A percentile compares a stretch with the other conserved stretches of the same genome.
phyloP scores from a whole-genome alignment of 768 basidiomycete genomes.

The Hericium coralloides region DNA sequence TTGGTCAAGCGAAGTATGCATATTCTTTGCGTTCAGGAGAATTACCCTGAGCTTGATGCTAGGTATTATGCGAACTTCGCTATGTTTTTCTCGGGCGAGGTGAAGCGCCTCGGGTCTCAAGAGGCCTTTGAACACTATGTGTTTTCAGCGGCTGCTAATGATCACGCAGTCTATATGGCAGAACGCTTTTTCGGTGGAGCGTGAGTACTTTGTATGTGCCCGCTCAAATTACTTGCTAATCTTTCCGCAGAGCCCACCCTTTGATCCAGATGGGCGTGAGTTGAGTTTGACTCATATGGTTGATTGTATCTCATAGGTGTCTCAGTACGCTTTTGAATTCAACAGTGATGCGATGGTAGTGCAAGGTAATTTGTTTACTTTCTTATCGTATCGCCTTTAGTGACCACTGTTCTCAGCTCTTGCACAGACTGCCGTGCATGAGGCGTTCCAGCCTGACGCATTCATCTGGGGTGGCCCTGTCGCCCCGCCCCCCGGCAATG shows the following conservation, averaged over 20 bases:
- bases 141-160: conserved; percentile 29
- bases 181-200: conserved; percentile 26
- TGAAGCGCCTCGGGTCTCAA: conserved; percentile 28
- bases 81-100: conserved; percentile 28
- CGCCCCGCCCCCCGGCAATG: not conserved
- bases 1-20: conserved; percentile 38
- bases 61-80: conserved; percentile 24
- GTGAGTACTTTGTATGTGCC: conserved; percentile 18
- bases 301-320: not conserved
- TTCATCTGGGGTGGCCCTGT: conserved; percentile 19
- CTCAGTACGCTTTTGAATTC: conserved; percentile 46
- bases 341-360: conserved; percentile 39
- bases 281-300: conserved; percentile 4
- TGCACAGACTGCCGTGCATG: conserved; percentile 40
- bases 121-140: conserved; percentile 40
- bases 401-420: conserved; percentile 22
- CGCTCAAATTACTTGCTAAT: not conserved
- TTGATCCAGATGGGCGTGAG: conserved; percentile 50
- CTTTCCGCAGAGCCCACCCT: conserved; percentile 39
- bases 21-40: conserved; percentile 17
- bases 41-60: conserved; percentile 19
- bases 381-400: not conserved
- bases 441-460: conserved; percentile 20
- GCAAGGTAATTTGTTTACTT: conserved; percentile 26
- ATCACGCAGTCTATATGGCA: conserved; percentile 24